A percentile compares a stretch with the other conserved stretches of the same genome.
phyloP scores from a whole-genome alignment of 2,329 filamentous ascomycete genomes.

The Plenodomus biglobosus region DNA sequence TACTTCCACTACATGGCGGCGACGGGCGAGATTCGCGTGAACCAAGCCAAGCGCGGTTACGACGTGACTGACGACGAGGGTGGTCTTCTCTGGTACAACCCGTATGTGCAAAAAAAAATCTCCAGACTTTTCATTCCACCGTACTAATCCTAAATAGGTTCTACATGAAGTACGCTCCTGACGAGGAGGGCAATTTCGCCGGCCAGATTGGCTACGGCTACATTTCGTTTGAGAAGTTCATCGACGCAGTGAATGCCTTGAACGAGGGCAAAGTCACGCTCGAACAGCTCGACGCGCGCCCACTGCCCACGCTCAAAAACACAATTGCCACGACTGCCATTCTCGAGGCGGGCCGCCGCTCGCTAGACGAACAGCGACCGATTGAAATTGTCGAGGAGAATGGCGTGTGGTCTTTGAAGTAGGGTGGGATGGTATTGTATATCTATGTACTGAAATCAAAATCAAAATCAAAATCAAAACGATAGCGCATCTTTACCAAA shows the following conservation, averaged over 20 bases:
- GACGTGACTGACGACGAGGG: conserved; percentile 83
- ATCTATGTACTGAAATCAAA: too few species aligned
- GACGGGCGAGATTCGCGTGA: conserved; percentile 81
- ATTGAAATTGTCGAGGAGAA: conserved; percentile 71
- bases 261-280: conserved; percentile 73
- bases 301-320: conserved; percentile 81
- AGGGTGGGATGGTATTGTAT: conserved; percentile 18
- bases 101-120: conserved; percentile 51
- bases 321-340: conserved; percentile 92
- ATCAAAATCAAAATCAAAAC: conserved; percentile 1
- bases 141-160: conserved; percentile 54
- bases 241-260: conserved; percentile 78
- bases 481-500: neutral
- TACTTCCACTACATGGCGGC: conserved; percentile 93
- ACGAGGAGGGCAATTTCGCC: conserved; percentile 91
- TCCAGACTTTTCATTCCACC: neutral
- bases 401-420: conserved; percentile 69
- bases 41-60: conserved; percentile 93
- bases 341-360: conserved; percentile 79
- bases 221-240: conserved; percentile 93
- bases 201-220: conserved; percentile 93
- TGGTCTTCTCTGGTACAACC: conserved; percentile 82
- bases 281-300: conserved; percentile 75
- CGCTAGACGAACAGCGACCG: conserved; percentile 78
- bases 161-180: conserved; percentile 92